Conservation (phyloP, 306 rosid genomes). For the Notholithocarpus densiflorus region DNA sequence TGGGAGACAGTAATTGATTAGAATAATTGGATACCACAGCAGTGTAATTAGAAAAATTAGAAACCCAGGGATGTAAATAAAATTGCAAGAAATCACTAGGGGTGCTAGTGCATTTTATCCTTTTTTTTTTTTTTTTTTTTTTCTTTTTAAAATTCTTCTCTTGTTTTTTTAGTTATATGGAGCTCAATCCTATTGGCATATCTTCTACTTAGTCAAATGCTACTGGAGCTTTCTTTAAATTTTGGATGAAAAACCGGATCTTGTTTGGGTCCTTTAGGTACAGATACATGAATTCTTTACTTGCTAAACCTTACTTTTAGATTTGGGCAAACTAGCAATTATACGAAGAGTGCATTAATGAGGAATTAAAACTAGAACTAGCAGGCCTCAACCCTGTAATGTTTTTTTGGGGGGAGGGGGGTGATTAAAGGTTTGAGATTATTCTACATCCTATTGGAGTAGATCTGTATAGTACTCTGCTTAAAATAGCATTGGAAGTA, state of each 20-base stretch:
- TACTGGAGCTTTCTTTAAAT: slow-evolving; percentile 13
- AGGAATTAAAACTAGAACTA: not conserved
- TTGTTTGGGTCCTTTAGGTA: slow-evolving; percentile 2
- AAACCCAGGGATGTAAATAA: too few relatives aligned
- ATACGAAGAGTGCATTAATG: not conserved
- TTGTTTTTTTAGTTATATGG: not conserved
- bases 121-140: too few relatives aligned
- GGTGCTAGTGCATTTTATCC: too few relatives aligned
- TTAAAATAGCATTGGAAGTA: slow-evolving; percentile 12
- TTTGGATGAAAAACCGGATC: slow-evolving; percentile 1
- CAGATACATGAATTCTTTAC: slow-evolving; percentile 1
- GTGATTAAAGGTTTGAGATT: not conserved
- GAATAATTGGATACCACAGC: too few relatives aligned
- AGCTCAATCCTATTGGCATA: slow-evolving; percentile 1
- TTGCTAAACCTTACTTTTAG: not conserved
- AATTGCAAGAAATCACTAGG: too few relatives aligned
- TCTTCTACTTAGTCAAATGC: slow-evolving; percentile 14
- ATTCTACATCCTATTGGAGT: not conserved
- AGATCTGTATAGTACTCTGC: not conserved
- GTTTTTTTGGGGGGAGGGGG: not conserved
- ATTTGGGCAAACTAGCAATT: not conserved
- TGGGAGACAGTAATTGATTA: too few relatives aligned
- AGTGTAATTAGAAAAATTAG: too few relatives aligned
- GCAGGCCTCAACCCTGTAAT: not conserved
- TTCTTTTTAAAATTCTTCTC: not conserved